Evolutionary conservation across 768 basidiomycete species (phyloP).

Genomic region (Pseudohyphozyma bogoriensis): DNA sequence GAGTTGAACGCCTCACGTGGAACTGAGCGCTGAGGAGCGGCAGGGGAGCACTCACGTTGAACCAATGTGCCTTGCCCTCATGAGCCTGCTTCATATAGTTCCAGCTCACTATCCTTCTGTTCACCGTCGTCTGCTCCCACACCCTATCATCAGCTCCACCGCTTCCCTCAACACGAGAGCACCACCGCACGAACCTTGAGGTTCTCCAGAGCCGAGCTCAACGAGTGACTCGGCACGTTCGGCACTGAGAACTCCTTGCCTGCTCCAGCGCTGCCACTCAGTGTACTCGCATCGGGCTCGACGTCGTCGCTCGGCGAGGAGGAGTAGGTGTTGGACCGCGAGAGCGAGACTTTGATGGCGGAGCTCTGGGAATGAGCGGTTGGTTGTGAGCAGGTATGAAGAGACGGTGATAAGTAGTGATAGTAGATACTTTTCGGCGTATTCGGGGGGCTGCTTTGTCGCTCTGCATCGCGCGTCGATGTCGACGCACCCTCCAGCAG

Average conservation of each 20-base stretch:
- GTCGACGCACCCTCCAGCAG: no score
- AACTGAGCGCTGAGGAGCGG: not conserved
- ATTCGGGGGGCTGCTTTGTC: not conserved
- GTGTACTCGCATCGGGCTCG: not conserved
- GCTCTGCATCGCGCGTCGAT: no score
- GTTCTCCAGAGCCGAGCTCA: constrained; percentile 7
- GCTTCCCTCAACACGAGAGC: no score
- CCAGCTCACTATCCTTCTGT: constrained; percentile 73
- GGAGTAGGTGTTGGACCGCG: not conserved
- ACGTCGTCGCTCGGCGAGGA: not conserved
- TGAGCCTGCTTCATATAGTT: constrained; percentile 77
- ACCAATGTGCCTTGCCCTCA: constrained; percentile 56
- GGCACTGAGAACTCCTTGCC: constrained; percentile 2
- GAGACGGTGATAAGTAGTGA: not conserved
- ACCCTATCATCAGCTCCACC: constrained; percentile 48
- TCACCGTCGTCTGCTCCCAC: constrained; percentile 57
- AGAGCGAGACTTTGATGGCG: constrained; percentile 12
- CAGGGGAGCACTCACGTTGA: constrained; percentile 5
- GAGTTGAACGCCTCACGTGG: not conserved
- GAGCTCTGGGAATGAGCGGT: constrained; percentile 1
- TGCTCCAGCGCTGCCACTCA: not conserved
- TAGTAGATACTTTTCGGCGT: not conserved
- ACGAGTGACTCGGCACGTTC: constrained; percentile 7
- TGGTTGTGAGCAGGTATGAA: not conserved
- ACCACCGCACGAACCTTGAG: no score